These are phyloP conservation scores for Aspergillus sp. DNA, from an alignment of 2,329 filamentous ascomycete genomes.

Conservation along the genomic window DNA sequence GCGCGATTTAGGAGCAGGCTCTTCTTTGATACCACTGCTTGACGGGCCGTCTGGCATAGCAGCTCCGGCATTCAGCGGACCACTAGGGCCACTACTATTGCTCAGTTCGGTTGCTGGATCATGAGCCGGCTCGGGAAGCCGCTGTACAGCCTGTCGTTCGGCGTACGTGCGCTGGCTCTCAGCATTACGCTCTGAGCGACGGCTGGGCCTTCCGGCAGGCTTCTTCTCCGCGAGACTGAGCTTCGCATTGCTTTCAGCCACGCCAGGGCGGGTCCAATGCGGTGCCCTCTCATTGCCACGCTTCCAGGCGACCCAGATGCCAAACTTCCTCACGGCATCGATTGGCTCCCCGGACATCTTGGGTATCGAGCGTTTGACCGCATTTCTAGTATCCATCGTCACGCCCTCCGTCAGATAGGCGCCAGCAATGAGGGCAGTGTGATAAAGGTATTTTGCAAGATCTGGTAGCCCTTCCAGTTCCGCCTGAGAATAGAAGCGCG, in stretches of 20 bases:
- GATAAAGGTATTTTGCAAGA: slow-evolving; percentile 62
- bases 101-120: slow-evolving; percentile 20
- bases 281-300: slow-evolving; percentile 64
- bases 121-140: slow-evolving; percentile 32
- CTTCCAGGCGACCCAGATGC: slow-evolving; percentile 69
- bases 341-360: slow-evolving; percentile 64
- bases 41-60: slow-evolving; percentile 23
- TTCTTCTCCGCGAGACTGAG: slow-evolving; percentile 57
- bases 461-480: slow-evolving; percentile 64
- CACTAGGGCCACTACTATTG: slow-evolving; percentile 20
- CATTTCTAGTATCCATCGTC: slow-evolving; percentile 59
- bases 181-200: slow-evolving; percentile 58
- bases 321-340: slow-evolving; percentile 61
- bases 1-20: slow-evolving; percentile 36
- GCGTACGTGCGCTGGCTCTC: slow-evolving; percentile 44
- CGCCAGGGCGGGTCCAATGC: slow-evolving; percentile 62
- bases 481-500: slow-evolving; percentile 63
- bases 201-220: slow-evolving; percentile 56
- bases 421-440: slow-evolving; percentile 63
- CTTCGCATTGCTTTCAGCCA: slow-evolving; percentile 52
- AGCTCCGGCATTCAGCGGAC: slow-evolving; percentile 29
- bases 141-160: slow-evolving; percentile 42
- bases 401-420: slow-evolving; percentile 62
- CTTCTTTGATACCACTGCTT: slow-evolving; percentile 29
- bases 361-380: slow-evolving; percentile 64